Base-by-base conservation (phyloP, 805 yeast species). In the Komagataella populi region DNA sequence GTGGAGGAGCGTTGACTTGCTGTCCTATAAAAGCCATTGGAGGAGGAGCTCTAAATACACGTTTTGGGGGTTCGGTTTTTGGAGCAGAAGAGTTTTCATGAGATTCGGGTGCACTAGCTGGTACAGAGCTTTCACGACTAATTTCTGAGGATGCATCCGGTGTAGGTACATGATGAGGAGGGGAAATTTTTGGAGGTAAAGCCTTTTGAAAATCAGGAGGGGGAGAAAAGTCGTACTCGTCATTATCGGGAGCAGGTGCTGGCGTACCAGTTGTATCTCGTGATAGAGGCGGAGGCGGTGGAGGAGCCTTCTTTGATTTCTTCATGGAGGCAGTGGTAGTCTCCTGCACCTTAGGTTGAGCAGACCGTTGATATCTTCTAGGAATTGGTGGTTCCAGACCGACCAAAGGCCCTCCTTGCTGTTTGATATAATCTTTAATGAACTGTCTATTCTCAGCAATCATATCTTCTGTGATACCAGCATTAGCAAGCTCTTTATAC, bases 381-480 rank as follows among this genome's bases (percentile, higher is more conserved):
- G 93, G 95, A 50, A 87, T 70, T 14, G 95, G 95, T 4, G 95
- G 95, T 61, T 87, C 95, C 23, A 84, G 67, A 1, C 95, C 95
- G 24, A 84, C 84, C 65, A 91, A 69, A 36, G 93, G 83, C 20
- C 90, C 85, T 51, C 93, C 87, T 62, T 80, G 83, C 59, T 82
- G 71, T 3, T 79, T 69, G 53, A 87, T 84, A 60, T 84, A 87
- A 51, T 81, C 83, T 63, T 85, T 87, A 60, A 87, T 85, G 63
- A 87, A 86, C 54, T 84, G 86, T 53, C 89, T 72, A 61, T 87
- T 86, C 50, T 85, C 91, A 0, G 90, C 93, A 63, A 87, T 87
- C 90, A 85, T 83, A 57, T 87, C 95, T 60, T 87, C 95, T 1
- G 87, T 66, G 53, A 87, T 87, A 0, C 96, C 96, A 51, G 84